Base-by-base conservation (phyloP, 805 yeast species). In the Schwanniomyces yamadae region DNA sequence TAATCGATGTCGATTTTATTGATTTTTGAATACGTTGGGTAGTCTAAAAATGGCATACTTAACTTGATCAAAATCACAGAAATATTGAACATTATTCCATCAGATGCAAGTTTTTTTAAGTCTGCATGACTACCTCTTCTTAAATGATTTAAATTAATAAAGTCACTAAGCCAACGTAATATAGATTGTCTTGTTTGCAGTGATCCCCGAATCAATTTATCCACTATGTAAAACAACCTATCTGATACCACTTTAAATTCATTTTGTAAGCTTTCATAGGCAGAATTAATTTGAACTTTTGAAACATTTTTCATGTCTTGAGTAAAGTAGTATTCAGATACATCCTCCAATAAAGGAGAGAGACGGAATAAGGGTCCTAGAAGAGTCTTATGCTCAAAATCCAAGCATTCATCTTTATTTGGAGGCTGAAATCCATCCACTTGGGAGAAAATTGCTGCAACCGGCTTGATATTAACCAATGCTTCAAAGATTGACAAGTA, bases 51-150 rank as follows among this genome's bases (percentile, higher is more conserved):
- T 20, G 99, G 99, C 53, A 80, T 77, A 23, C 95, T 81, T 40
- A 93, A 73, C 49, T 75, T 78, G 40, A 84, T 72, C 41, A 89
- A 62, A 1, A 90, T 66, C 41, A 78, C 54, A 0, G 89, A 69
- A 12, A 88, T 71, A 59, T 91, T 91, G 35, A 81, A 68, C 84
- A 89, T 84, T 42, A 93, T 74, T 1, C 88, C 88, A 63, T 91
- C 88, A 6, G 86, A 71, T 1, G 95, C 80, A 33, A 85, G 64
- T 38, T 78, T 74, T 11, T 69, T 66, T 9, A 77, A 74, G 48
- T 83, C 80, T 3, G 90, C 83, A 55, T 86, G 95, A 44, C 83
- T 80, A 34, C 96, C 96, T 49, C 87, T 75, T 62, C 98, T 79
- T 46, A 87, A 73, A 59, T 89, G 97, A 55, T 90, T 89, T 33